These are phyloP conservation scores for Myriosclerotinia scirpicola DNA, from an alignment of 2,329 filamentous ascomycete species.

Conservation along the genomic window DNA sequence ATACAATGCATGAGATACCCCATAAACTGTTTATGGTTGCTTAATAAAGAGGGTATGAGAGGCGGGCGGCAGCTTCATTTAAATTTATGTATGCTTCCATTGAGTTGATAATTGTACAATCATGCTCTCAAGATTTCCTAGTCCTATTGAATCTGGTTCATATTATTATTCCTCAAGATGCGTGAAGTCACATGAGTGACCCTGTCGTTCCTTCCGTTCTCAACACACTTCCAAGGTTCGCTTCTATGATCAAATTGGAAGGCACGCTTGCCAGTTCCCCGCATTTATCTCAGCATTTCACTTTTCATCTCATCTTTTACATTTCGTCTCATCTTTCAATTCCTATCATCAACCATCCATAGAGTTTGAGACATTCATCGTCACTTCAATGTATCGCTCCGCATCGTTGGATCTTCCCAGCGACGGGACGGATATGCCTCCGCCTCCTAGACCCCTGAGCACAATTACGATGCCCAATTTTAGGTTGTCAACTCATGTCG, in stretches of 20 bases:
- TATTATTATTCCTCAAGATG: background rate
- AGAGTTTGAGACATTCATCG: background rate
- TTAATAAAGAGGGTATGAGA: background rate
- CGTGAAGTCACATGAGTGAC: slow-evolving; percentile 5
- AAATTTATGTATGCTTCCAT: background rate
- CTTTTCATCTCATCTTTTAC: background rate
- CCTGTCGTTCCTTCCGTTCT: background rate
- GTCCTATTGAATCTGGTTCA: background rate
- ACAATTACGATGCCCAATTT: too few relatives aligned
- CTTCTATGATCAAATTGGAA: background rate
- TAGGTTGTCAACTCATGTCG: too few relatives aligned
- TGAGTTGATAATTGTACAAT: background rate
- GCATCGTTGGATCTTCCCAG: background rate
- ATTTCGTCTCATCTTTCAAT: background rate
- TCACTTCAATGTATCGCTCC: background rate
- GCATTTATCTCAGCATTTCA: background rate
- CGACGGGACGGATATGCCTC: background rate
- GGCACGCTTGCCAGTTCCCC: background rate
- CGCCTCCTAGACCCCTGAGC: background rate
- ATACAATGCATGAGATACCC: background rate
- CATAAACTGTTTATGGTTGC: background rate
- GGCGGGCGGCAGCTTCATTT: background rate
- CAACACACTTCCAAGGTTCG: background rate
- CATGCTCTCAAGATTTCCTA: background rate
- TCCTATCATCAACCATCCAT: background rate